These are phyloP conservation scores for Tricholomella constricta DNA, from an alignment of 768 basidiomycete genomes.

Conservation along the genomic window DNA sequence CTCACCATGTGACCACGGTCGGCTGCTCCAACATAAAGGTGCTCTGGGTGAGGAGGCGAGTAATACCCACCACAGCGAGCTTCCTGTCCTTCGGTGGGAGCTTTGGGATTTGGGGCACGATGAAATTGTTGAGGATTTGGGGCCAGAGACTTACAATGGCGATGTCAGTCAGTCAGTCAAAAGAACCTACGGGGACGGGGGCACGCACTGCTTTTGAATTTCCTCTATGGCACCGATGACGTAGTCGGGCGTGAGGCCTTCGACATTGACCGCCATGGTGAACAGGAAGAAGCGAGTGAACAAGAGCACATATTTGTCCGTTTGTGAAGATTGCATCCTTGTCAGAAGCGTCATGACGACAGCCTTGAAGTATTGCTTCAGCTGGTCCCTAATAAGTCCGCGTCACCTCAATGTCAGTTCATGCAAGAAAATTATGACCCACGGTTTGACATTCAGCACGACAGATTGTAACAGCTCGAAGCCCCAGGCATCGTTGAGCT, in stretches of 20 bases:
- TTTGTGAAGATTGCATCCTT: constrained; percentile 85
- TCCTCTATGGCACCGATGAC: constrained; percentile 77
- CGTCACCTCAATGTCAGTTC: background rate
- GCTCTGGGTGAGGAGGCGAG: constrained; percentile 77
- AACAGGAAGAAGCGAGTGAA: constrained; percentile 81
- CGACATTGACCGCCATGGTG: constrained; percentile 71
- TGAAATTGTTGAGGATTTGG: constrained; percentile 73
- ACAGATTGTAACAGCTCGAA: constrained; percentile 87
- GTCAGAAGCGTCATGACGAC: constrained; percentile 79
- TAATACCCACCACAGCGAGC: constrained; percentile 77
- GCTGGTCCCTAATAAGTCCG: constrained; percentile 45
- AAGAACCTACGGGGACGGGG: background rate
- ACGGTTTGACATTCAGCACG: constrained; percentile 75
- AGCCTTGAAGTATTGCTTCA: constrained; percentile 75
- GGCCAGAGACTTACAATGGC: constrained; percentile 60
- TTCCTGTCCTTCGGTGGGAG: constrained; percentile 85
- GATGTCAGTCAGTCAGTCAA: background rate
- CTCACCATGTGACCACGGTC: constrained; percentile 65
- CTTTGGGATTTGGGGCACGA: constrained; percentile 80
- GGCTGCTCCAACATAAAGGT: constrained; percentile 68
- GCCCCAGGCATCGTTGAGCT: constrained; percentile 87
- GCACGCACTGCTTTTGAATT: constrained; percentile 78
- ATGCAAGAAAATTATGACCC: constrained; percentile 34
- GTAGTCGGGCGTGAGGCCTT: constrained; percentile 77
- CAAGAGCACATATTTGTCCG: constrained; percentile 82